A percentile compares a stretch with the other conserved stretches of the same genome.
Evolutionary conservation across 306 rosid genomes (phyloP).

Genomic region (Hippophae rhamnoides): DNA sequence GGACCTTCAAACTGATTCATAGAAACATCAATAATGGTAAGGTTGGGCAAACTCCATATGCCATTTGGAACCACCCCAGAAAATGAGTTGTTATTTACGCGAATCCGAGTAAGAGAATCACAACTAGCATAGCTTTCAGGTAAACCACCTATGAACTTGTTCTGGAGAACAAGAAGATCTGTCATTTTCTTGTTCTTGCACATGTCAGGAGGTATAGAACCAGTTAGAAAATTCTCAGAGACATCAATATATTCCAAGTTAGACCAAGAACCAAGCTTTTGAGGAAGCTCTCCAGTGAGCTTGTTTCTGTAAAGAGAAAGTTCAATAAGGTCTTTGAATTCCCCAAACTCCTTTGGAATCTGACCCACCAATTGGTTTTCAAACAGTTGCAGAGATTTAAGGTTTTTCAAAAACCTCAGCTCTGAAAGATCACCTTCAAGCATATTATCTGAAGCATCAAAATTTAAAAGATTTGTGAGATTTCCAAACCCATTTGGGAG

Average conservation of each 20-base stretch:
- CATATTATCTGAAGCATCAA: conserved; percentile 48
- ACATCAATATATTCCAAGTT: conserved; percentile 57
- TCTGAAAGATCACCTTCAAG: conserved; percentile 70
- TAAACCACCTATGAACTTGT: conserved; percentile 61
- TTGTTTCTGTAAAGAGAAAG: conserved; percentile 57
- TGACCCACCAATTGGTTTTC: conserved; percentile 46
- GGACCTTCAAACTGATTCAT: conserved; percentile 72
- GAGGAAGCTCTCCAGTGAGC: conserved; percentile 61
- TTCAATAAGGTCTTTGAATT: conserved; percentile 29
- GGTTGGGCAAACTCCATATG: conserved; percentile 63
- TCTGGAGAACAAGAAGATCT: conserved; percentile 39
- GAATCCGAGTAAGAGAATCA: conserved; percentile 42
- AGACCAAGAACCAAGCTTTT: conserved; percentile 49
- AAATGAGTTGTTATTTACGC: conserved; percentile 52
- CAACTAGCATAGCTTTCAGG: conserved; percentile 59
- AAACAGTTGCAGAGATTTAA: conserved; percentile 51
- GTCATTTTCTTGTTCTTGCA: conserved; percentile 47
- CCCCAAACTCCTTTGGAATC: conserved; percentile 65
- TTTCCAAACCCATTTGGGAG: conserved; percentile 58
- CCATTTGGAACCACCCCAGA: conserved; percentile 72
- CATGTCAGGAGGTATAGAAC: conserved; percentile 69
- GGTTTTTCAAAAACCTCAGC: conserved; percentile 37
- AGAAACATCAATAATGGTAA: conserved; percentile 39
- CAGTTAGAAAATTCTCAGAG: conserved; percentile 62
- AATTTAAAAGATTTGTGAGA: conserved; percentile 42